phyloP scores from a whole-genome alignment of 257 asterid genomes.

The Ophiorrhiza pumila region DNA sequence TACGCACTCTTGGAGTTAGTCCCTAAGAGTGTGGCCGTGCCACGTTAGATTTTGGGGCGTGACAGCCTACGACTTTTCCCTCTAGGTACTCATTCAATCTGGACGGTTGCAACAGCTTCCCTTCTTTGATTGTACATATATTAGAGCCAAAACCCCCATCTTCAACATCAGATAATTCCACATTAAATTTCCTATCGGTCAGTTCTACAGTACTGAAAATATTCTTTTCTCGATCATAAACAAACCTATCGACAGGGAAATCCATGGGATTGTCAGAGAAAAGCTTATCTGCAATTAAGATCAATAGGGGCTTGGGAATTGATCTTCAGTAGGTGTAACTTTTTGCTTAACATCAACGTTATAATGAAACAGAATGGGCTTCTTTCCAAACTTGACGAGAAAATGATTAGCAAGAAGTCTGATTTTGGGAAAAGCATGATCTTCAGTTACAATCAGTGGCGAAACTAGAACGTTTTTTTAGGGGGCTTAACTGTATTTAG shows the following conservation, averaged over 20 bases:
- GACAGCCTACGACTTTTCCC: no score
- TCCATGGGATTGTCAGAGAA: conserved; percentile 21
- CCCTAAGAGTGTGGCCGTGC: no score
- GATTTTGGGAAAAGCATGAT: no score
- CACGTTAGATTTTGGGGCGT: no score
- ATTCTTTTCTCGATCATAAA: conserved; percentile 68
- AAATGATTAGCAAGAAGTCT: conserved; percentile 64
- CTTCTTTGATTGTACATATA: conserved; percentile 35
- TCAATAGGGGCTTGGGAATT: conserved; percentile 35
- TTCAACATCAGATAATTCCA: conserved; percentile 41
- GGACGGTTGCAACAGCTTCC: conserved; percentile 39
- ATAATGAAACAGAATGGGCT: conserved; percentile 48
- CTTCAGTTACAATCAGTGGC: no score
- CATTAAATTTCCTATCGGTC: conserved; percentile 37
- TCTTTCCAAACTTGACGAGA: conserved; percentile 36
- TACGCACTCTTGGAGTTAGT: no score
- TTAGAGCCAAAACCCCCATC: conserved; percentile 30
- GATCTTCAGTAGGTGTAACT: conserved; percentile 23
- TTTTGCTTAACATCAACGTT: conserved; percentile 47
- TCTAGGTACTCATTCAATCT: conserved; percentile 45
- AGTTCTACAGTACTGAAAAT: conserved; percentile 50
- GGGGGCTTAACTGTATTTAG: no score
- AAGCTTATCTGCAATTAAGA: conserved; percentile 38
- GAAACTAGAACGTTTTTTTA: no score
- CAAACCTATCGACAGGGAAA: conserved; percentile 41